These are phyloP conservation scores for Globisporangium alternatum DNA, from an alignment of 352 stramenopile species.

Conservation along the genomic window DNA sequence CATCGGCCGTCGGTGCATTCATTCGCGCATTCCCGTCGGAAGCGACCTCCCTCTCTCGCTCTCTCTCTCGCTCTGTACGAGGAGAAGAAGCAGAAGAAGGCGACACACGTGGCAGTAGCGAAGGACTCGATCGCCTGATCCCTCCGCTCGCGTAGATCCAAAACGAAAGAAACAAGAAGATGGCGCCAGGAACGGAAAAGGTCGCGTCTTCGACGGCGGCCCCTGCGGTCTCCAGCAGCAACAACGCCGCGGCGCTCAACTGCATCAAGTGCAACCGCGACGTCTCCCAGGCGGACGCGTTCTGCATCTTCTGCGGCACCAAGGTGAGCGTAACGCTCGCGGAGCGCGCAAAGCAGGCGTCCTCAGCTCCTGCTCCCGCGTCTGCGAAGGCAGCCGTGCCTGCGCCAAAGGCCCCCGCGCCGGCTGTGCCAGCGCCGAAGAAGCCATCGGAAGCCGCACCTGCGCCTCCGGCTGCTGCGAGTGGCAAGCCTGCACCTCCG, in stretches of 20 bases:
- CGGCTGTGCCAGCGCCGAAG: slow-evolving; percentile 2
- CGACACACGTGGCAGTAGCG: background rate
- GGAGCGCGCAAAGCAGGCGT: slow-evolving; percentile 39
- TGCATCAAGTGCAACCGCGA: slow-evolving; percentile 80
- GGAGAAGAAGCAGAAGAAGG: background rate
- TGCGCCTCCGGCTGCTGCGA: slow-evolving; percentile 20
- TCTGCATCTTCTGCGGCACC: slow-evolving; percentile 88
- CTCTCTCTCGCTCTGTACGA: background rate
- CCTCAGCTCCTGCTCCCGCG: slow-evolving; percentile 14
- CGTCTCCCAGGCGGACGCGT: slow-evolving; percentile 69
- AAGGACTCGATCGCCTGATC: background rate
- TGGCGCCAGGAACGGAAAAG: slow-evolving; percentile 73
- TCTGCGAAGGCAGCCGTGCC: slow-evolving; percentile 15
- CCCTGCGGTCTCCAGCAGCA: slow-evolving; percentile 18
- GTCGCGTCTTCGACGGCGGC: slow-evolving; percentile 20
- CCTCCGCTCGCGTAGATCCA: slow-evolving; percentile 1
- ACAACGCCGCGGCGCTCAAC: slow-evolving; percentile 46
- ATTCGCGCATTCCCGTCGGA: slow-evolving; percentile 9
- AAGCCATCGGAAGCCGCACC: slow-evolving; percentile 13
- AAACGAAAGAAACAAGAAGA: slow-evolving; percentile 17
- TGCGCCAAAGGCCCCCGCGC: slow-evolving; percentile 4
- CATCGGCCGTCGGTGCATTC: background rate
- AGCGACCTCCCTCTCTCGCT: background rate
- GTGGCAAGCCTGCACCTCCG: slow-evolving; percentile 12
- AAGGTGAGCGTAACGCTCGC: slow-evolving; percentile 71